These are phyloP conservation scores for Acacia crassicarpa DNA, from an alignment of 306 rosid species.

Conservation along the genomic window DNA sequence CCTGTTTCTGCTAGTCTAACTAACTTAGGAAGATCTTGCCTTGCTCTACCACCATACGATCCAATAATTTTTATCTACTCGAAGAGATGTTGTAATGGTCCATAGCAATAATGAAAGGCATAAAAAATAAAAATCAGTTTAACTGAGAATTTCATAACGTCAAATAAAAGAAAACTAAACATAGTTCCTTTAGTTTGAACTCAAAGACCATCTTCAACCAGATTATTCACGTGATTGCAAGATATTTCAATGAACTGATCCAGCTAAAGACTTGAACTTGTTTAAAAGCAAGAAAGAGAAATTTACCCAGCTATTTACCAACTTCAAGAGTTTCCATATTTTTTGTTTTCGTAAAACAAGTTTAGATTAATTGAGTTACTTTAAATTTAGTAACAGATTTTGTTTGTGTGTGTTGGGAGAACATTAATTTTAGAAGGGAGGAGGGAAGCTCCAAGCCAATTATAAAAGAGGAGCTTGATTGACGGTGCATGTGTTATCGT, in stretches of 20 bases:
- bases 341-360: neutral
- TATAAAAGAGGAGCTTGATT: neutral
- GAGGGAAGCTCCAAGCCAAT: neutral
- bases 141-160: neutral
- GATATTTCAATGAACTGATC: neutral
- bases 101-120: neutral
- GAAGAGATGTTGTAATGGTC: conserved; percentile 3
- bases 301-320: neutral
- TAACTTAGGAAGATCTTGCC: conserved; percentile 96
- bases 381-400: neutral
- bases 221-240: neutral
- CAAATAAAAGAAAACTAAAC: neutral
- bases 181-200: neutral
- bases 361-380: neutral
- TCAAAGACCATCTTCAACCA: neutral
- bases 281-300: neutral
- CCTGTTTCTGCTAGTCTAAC: conserved; percentile 87
- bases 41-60: conserved; percentile 93
- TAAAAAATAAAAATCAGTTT: neutral
- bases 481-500: neutral
- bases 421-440: neutral
- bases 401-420: neutral
- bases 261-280: neutral
- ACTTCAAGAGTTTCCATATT: neutral
- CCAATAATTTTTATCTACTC: conserved; percentile 87